A percentile compares a stretch with the other conserved stretches of the same genome.
Evolutionary conservation across 148 eudicot genomes (phyloP).

Genomic region (Chenopodium suecicum): DNA sequence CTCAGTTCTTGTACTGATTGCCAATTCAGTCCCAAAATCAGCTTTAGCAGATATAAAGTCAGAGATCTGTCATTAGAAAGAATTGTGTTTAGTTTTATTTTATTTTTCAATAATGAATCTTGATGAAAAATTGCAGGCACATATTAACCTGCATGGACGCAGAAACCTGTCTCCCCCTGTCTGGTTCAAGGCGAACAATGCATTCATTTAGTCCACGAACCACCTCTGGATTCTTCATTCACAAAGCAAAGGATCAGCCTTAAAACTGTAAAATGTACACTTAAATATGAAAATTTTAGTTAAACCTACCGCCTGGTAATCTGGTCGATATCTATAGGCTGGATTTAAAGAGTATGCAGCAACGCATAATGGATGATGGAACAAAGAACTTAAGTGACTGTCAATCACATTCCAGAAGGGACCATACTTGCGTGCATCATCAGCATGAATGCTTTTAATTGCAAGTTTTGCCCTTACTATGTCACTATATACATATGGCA

Average conservation of each 20-base stretch:
- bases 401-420: constrained; percentile 85
- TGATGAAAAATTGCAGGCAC: not conserved
- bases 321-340: constrained; percentile 75
- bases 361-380: constrained; percentile 72
- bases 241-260: constrained; percentile 24
- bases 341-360: constrained; percentile 93
- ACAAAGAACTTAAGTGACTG: constrained; percentile 58
- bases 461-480: constrained; percentile 71
- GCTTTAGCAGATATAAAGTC: constrained; percentile 91
- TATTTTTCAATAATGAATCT: not conserved
- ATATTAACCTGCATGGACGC: constrained; percentile 82
- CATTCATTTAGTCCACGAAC: constrained; percentile 90
- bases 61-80: constrained; percentile 55
- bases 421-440: constrained; percentile 73
- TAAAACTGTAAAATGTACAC: not conserved
- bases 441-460: constrained; percentile 64
- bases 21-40: constrained; percentile 97
- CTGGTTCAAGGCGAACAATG: constrained; percentile 76
- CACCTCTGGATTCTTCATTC: constrained; percentile 74
- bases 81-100: not conserved
- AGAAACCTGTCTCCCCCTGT: constrained; percentile 65
- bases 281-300: constrained; percentile 12
- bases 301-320: constrained; percentile 63
- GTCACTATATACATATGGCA: constrained; percentile 81
- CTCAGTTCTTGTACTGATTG: constrained; percentile 84